These are phyloP conservation scores for Beauveria sp. DNA, from an alignment of 2,329 filamentous ascomycete species.

Conservation along the genomic window DNA sequence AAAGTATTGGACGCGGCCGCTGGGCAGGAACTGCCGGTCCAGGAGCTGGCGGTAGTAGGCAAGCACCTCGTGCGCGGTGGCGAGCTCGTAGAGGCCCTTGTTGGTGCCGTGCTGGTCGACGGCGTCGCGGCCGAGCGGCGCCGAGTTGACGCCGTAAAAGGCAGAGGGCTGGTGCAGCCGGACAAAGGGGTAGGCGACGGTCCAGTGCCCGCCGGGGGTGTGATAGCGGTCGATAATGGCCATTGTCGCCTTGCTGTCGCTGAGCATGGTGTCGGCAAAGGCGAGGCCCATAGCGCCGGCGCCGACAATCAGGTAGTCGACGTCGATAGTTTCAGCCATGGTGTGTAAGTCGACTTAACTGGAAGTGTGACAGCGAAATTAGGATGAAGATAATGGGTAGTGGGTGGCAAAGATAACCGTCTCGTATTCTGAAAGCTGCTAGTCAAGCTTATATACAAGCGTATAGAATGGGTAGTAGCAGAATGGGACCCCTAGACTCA, in stretches of 20 bases:
- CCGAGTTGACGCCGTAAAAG: constrained; percentile 8
- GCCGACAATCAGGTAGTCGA: constrained; percentile 7
- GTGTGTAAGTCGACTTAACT: background rate
- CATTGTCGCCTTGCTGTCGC: background rate
- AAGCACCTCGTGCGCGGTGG: constrained; percentile 8
- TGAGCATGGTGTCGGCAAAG: constrained; percentile 8
- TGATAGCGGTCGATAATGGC: constrained; percentile 6
- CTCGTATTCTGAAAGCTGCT: background rate
- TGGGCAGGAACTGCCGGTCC: background rate
- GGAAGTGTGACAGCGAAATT: too few species aligned
- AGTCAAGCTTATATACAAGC: background rate
- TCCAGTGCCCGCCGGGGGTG: constrained; percentile 8
- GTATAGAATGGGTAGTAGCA: background rate
- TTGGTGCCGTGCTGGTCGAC: constrained; percentile 7
- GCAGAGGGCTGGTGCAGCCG: constrained; percentile 2
- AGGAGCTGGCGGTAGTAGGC: constrained; percentile 7
- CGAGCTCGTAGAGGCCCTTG: constrained; percentile 2
- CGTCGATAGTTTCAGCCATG: background rate
- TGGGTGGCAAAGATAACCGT: background rate
- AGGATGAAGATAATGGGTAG: too few species aligned
- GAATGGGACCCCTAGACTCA: too few species aligned
- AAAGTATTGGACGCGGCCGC: background rate
- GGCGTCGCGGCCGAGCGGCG: background rate
- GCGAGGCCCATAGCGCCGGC: constrained; percentile 6
- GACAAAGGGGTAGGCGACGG: constrained; percentile 7